Evolutionary conservation across 169 alveolate species (phyloP), one percentile per base, ranked within the genome.

Genomic region (Plasmodium sp.): DNA sequence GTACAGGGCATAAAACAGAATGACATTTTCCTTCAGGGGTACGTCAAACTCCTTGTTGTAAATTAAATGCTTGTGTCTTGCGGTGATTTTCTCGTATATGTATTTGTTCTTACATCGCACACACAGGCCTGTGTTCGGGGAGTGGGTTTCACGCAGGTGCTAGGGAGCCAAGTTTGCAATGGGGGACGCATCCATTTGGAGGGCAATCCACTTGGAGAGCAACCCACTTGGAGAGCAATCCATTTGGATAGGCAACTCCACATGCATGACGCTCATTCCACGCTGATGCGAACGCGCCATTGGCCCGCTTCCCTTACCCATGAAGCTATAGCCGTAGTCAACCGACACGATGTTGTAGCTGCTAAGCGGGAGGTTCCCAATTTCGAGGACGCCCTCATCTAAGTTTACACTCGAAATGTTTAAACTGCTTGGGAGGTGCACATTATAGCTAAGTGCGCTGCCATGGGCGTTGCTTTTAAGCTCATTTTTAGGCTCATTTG

Each of bases 281-380:
- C 14, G 43, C 6, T 67, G 39, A 67, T 39, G 33, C 33, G 77
- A 67, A 67, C 39, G 77, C 33, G 77, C 5, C 39, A 67, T 22
- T 67, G 18, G 12, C 16, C 39, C 27, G 77, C 33, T 85, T 48
- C 12, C n/a, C 43, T 85, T 85, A 85, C 93, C 93, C 93, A 85
- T 85, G 80, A 85, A 85, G 22, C 43, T 85, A 54, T 85, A 85
- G 5, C 93, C 93, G 31, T 85, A 85, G 33, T 85, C 93, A 75
- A 85, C 81, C 16, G 93, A 85, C n/a, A 85, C 81, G n/a, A 85
- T 85, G 36, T 51, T 85, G 73, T 74, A 85, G 62, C 27, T 48
- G 39, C 45, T 74, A 36, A 85, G 67, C 12, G 93, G 83, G 22
- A 85, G 67, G 67, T 85, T 85, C 39, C 41, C 48, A 36, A 85